A percentile compares a stretch with the other conserved stretches of the same genome.
Conservation (phyloP, 2,329 filamentous ascomycete genomes). For the Botryotinia globosa region DNA sequence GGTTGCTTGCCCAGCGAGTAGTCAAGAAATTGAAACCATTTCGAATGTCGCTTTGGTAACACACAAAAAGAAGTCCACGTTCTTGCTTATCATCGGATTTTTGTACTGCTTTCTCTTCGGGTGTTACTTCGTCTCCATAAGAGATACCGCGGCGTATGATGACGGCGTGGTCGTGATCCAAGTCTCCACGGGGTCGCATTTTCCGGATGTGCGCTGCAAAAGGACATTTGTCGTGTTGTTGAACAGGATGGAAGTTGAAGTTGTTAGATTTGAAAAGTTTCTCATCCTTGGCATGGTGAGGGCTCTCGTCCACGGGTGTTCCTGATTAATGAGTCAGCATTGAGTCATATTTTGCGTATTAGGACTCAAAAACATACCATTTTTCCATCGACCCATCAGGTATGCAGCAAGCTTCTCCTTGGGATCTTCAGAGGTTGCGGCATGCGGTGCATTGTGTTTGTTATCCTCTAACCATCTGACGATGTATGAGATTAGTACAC, state of each 20-base stretch:
- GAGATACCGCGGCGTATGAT: constrained; percentile 47
- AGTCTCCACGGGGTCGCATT: constrained; percentile 43
- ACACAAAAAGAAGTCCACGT: constrained; percentile 47
- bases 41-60: constrained; percentile 45
- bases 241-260: constrained; percentile 29
- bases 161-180: constrained; percentile 37
- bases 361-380: constrained; percentile 30
- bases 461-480: constrained; percentile 9
- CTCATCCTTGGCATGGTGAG: neutral
- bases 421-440: neutral
- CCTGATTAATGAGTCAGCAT: neutral
- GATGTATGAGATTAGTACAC: neutral
- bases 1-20: constrained; percentile 30
- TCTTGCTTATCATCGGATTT: constrained; percentile 31
- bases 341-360: neutral
- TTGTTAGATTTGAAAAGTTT: constrained; percentile 37
- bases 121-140: constrained; percentile 42
- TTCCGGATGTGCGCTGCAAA: constrained; percentile 49
- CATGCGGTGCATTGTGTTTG: neutral
- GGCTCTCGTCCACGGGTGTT: constrained; percentile 1
- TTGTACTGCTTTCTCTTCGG: constrained; percentile 37
- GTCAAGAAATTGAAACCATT: constrained; percentile 39
- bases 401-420: constrained; percentile 9
- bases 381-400: constrained; percentile 10
- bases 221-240: constrained; percentile 42